Conservation (phyloP, 129 eudicot species). For the Escallonia herrerae region DNA sequence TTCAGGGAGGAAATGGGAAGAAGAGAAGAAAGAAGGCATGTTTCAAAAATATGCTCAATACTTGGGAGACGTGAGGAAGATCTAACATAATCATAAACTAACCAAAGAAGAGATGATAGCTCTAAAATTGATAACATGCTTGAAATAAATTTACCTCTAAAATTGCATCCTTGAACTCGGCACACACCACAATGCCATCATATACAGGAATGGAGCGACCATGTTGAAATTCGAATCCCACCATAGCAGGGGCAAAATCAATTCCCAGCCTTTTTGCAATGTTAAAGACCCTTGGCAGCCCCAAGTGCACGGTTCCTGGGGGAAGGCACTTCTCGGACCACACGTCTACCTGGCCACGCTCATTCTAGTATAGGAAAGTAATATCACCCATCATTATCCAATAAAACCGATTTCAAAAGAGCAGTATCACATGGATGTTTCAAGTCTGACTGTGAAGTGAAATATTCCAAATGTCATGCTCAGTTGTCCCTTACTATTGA, state of each 20-base stretch:
- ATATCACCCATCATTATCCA: slow-evolving; percentile 2
- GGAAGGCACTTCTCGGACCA: slow-evolving; percentile 99
- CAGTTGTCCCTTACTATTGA: too few relatives aligned
- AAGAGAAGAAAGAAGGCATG: too few relatives aligned
- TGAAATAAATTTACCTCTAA: slow-evolving; percentile 49
- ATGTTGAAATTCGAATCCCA: slow-evolving; percentile 88
- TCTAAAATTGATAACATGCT: too few relatives aligned
- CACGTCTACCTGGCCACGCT: slow-evolving; percentile 90
- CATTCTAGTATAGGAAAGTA: slow-evolving; percentile 48
- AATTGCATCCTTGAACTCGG: slow-evolving; percentile 75
- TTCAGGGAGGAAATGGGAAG: too few relatives aligned
- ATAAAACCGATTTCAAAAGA: not conserved
- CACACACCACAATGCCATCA: slow-evolving; percentile 88
- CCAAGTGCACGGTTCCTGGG: slow-evolving; percentile 86
- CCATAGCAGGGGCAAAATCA: slow-evolving; percentile 95
- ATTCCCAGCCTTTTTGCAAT: slow-evolving; percentile 69
- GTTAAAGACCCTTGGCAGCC: slow-evolving; percentile 56
- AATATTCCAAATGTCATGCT: too few relatives aligned
- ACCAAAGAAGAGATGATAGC: too few relatives aligned
- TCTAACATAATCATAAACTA: too few relatives aligned
- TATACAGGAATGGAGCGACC: slow-evolving; percentile 68
- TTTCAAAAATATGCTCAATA: too few relatives aligned
- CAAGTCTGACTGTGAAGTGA: too few relatives aligned
- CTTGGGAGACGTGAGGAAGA: too few relatives aligned
- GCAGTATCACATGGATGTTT: not conserved